Base-by-base conservation (phyloP, 169 alveolate species). In the Eimeria zaria region DNA sequence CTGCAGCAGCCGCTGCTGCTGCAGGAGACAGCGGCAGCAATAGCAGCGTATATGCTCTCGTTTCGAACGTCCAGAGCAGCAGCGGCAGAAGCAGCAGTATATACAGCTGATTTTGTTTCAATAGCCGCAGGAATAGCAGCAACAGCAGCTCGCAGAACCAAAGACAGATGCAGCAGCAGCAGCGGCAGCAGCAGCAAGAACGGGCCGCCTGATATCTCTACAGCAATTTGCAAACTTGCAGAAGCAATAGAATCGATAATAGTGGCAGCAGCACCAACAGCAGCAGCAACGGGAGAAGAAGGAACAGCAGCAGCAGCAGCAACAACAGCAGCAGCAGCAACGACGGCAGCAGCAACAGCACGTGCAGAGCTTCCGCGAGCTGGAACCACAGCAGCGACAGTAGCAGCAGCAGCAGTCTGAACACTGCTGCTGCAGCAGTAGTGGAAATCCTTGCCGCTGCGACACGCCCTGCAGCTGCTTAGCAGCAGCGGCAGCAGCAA, bases 401-500 rank as follows among this genome's bases (percentile, higher is more conserved):
- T 33, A 18, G 89, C 89, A 80, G 89, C 46, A 76, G 62, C 64
- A 76, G 62, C 44, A 74, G 60, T 9, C 33, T 27, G 78, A 27
- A 67, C 33, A 53, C 24, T 36, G 87, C 87, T 14, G 87, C 87
- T 0, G 87, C 87, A n/a, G 89, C 67, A 27, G 81, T 48, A 71
- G 81, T 18, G 20, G 73, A n/a, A 62, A 3, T 4, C 36, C 73
- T 5, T 27, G 73, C 73, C 20, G 85, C 85, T 74, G 85, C 85
- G 36, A 39, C n/a, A 22, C 51, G 55, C 85, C 85, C 60, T 74
- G 60, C 89, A 30, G 89, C 48, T 51, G 5, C 69, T 1, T 30
- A 80, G 89, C 89, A 80, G 69, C 89, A 39, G 60, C 55, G 12
- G 84, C 84, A 74, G 58, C 53, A 74, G 85, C 85, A 74, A 67